These are phyloP conservation scores for Rhizomucor miehei DNA, from an alignment of 371 early-diverging fungal genomes.

Conservation along the genomic window DNA sequence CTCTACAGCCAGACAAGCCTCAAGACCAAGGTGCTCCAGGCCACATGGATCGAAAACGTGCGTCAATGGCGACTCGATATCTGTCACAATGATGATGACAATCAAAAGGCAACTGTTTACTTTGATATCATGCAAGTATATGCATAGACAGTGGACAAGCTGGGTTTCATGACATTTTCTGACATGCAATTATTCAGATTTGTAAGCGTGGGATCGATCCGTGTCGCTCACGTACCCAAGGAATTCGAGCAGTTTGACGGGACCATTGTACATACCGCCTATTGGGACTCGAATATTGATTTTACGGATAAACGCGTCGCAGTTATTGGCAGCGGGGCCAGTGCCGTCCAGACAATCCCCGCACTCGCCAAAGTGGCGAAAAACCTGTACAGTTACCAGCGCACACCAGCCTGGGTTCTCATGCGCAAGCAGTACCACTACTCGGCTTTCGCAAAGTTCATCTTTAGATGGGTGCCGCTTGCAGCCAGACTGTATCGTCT, in stretches of 20 bases:
- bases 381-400: conserved; percentile 16
- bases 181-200: conserved; percentile 11
- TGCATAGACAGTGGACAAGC: not conserved
- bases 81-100: conserved; percentile 1
- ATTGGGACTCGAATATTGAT: conserved; percentile 47
- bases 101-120: conserved; percentile 8
- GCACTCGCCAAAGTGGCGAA: conserved; percentile 9
- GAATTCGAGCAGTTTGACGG: conserved; percentile 47
- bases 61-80: conserved; percentile 46
- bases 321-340: conserved; percentile 50
- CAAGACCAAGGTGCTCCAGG: conserved; percentile 37
- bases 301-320: conserved; percentile 47
- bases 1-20: conserved; percentile 45
- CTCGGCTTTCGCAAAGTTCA: conserved; percentile 3
- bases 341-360: conserved; percentile 25
- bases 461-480: conserved; percentile 18
- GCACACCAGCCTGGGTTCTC: conserved; percentile 17
- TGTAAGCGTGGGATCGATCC: conserved; percentile 29
- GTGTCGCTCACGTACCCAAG: conserved; percentile 49
- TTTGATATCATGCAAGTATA: conserved; percentile 32
- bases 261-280: conserved; percentile 43
- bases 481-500: conserved; percentile 13
- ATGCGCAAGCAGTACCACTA: conserved; percentile 10
- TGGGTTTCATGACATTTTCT: not conserved
- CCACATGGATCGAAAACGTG: conserved; percentile 40